These are phyloP conservation scores for Aspergillus carlsbadensis DNA, from an alignment of 495 filamentous ascomycete genomes.

Conservation along the genomic window DNA sequence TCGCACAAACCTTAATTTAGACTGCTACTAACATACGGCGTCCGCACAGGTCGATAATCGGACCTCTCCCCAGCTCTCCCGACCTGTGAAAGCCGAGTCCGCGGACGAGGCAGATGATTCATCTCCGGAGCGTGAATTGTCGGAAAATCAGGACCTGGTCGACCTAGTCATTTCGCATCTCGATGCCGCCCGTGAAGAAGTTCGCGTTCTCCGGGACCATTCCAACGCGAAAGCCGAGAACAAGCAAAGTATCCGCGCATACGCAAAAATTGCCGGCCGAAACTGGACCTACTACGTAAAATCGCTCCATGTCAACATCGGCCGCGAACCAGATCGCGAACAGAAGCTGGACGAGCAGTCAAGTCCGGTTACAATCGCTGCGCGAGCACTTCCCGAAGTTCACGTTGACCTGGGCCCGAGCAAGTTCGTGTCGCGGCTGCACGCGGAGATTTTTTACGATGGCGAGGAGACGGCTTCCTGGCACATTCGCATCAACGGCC, in stretches of 20 bases:
- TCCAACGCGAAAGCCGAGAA: slow-evolving; percentile 72
- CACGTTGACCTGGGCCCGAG: slow-evolving; percentile 93
- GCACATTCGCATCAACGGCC: slow-evolving; percentile 82
- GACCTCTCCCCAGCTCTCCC: slow-evolving; percentile 26
- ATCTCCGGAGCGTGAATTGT: slow-evolving; percentile 51
- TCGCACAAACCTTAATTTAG: background rate
- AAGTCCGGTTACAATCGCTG: slow-evolving; percentile 44
- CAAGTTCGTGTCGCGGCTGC: slow-evolving; percentile 85
- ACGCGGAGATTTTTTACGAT: slow-evolving; percentile 84
- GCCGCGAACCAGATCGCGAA: slow-evolving; percentile 68
- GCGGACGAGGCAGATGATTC: slow-evolving; percentile 45
- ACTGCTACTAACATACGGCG: slow-evolving; percentile 7
- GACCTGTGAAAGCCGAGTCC: slow-evolving; percentile 33
- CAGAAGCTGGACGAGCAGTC: slow-evolving; percentile 43
- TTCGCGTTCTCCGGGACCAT: slow-evolving; percentile 71
- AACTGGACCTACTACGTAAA: slow-evolving; percentile 96
- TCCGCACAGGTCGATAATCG: slow-evolving; percentile 38
- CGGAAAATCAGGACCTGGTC: slow-evolving; percentile 63
- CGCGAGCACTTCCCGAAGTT: slow-evolving; percentile 52
- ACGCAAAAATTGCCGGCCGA: slow-evolving; percentile 86
- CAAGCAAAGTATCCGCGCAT: slow-evolving; percentile 74
- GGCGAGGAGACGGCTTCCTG: slow-evolving; percentile 60
- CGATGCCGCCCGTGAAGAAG: slow-evolving; percentile 53
- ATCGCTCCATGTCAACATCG: slow-evolving; percentile 76
- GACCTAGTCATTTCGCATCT: slow-evolving; percentile 72